Evolutionary conservation across 108 stramenopile genomes (phyloP), one percentile per base, ranked within the genome.

Genomic region (Phaeodactylum tricornutum): DNA sequence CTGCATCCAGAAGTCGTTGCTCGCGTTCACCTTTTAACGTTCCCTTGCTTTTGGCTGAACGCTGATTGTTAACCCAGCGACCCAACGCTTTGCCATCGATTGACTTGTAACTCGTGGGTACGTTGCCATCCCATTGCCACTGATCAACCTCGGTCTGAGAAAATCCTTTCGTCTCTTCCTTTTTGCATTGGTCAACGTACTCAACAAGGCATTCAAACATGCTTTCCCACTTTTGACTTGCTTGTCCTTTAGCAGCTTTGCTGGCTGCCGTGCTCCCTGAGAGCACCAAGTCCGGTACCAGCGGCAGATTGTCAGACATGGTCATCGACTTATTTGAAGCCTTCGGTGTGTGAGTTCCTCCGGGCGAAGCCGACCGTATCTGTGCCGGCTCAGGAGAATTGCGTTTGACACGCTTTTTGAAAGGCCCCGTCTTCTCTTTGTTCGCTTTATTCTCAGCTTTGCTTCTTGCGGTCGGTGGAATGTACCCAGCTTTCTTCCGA

Each of bases 91-190:
- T 86, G 11, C 82, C 88, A 35, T 81, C 79, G 35, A 50, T 67
- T 3, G 87, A 83, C 30, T 68, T 77, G 56, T 58, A 71, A 6
- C 66, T 77, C 4, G 75, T 73, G 0, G 77, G 73, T 6, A 89
- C 82, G 53, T 84, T 82, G 16, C 83, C 87, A 59, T 90, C 83
- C 87, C 88, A 90, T n/a, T 66, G 53, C 87, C 87, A 89, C 24
- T 59, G 50, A 29, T 59, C 55, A 21, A 53, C 62, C 37, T 89
- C 67, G 9, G 74, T 62, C 28, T 84, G 74, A 14, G 74, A 44
- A 60, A 79, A 38, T 8, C 52, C 70, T 27, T 55, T 50, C 0
- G 72, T 77, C 53, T 75, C 64, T 59, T 84, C 66, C 17, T 36
- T 34, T 21, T 64, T 64, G 26, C 69, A 69, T 24, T 90, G 77